Evolutionary conservation across 1,139 yeast species (phyloP).

Genomic region (Wickerhamomyces sp.): DNA sequence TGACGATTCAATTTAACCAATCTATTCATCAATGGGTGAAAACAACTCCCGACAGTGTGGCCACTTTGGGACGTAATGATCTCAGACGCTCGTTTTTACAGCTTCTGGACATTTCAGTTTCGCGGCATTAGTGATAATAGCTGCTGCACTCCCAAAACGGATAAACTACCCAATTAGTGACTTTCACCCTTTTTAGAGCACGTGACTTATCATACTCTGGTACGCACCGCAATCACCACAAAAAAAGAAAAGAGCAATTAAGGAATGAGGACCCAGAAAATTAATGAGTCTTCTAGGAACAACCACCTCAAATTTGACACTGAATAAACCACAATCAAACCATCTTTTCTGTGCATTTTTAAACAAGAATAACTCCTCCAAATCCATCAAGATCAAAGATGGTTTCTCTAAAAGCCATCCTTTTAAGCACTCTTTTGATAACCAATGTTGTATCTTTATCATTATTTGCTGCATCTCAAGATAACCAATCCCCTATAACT

Average conservation of each 20-base stretch:
- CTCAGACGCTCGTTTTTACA: too few relatives aligned
- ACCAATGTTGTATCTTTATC: conserved; percentile 12
- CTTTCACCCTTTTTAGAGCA: too few relatives aligned
- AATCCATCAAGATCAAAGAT: conserved; percentile 1
- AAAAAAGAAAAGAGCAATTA: background rate
- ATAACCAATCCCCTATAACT: conserved; percentile 12
- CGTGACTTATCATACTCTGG: background rate
- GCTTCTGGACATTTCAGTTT: too few relatives aligned
- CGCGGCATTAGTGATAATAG: too few relatives aligned
- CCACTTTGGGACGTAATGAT: too few relatives aligned
- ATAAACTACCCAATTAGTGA: too few relatives aligned
- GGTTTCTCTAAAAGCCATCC: conserved; percentile 13
- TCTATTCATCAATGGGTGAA: conserved; percentile 4
- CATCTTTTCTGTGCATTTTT: background rate
- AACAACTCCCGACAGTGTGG: background rate
- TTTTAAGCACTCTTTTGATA: conserved; percentile 6
- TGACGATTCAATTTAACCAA: conserved; percentile 7
- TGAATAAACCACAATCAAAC: background rate
- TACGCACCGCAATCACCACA: background rate
- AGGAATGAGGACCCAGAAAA: background rate
- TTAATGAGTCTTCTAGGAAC: too few relatives aligned
- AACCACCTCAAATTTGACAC: background rate
- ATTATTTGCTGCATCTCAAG: conserved; percentile 11
- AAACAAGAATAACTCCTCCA: background rate
- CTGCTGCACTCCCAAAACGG: too few relatives aligned